These are phyloP conservation scores for Drechslerella coelobrocha DNA, from an alignment of 2,329 filamentous ascomycete species.

Conservation along the genomic window DNA sequence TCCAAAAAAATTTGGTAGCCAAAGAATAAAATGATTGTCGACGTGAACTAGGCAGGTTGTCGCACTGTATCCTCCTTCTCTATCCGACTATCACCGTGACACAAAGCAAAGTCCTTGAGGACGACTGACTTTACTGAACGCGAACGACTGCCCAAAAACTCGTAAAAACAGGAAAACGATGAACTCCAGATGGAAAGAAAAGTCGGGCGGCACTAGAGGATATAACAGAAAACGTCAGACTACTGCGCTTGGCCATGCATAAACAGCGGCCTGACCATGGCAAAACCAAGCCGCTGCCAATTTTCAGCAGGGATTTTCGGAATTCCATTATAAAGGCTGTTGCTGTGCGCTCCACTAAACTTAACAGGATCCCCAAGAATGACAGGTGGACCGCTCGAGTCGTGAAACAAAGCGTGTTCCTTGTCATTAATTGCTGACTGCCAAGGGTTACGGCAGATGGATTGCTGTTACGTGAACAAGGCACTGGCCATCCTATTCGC, in stretches of 20 bases:
- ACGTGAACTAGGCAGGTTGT: not conserved
- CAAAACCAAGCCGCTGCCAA: no score
- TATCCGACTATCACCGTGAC: not conserved
- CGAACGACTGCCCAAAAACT: not conserved
- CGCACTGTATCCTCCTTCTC: not conserved
- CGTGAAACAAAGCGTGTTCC: slow-evolving; percentile 35
- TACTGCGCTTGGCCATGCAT: slow-evolving; percentile 5
- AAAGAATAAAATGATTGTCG: not conserved
- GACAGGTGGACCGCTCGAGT: slow-evolving; percentile 22
- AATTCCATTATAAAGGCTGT: slow-evolving; percentile 21
- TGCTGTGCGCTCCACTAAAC: slow-evolving; percentile 12
- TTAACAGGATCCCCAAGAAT: not conserved
- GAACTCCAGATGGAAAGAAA: not conserved
- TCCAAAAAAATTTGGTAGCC: not conserved
- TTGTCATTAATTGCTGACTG: slow-evolving; percentile 31
- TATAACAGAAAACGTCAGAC: not conserved
- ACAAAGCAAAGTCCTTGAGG: no score
- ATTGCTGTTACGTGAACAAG: not conserved
- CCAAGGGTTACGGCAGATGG: slow-evolving; percentile 6
- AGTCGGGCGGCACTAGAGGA: not conserved
- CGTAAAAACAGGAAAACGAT: not conserved
- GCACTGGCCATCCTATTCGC: not conserved
- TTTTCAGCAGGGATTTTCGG: slow-evolving; percentile 17
- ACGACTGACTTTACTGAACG: no score
- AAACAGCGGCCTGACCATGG: no score